phyloP scores from a whole-genome alignment of 257 asterid species.

The Lycium ferocissimum region DNA sequence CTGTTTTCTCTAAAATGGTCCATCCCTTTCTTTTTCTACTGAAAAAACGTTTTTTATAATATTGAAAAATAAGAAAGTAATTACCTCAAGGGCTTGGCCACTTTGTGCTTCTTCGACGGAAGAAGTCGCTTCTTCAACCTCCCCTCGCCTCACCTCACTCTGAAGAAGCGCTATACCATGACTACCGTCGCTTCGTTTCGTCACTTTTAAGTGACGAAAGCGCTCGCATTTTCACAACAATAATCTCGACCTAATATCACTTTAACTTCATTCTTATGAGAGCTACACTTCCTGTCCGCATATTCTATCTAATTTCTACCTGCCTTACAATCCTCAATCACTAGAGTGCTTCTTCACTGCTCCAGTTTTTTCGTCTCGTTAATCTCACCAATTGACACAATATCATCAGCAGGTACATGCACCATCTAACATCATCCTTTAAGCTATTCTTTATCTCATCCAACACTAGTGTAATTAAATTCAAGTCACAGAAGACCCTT shows the following conservation, averaged over 20 bases:
- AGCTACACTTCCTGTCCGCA: not conserved
- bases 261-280: not conserved
- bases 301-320: not conserved
- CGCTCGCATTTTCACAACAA: too few relatives aligned
- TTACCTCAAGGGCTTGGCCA: not conserved
- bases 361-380: not conserved
- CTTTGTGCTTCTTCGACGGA: not conserved
- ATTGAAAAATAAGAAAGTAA: not conserved
- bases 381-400: constrained; percentile 6
- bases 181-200: too few relatives aligned
- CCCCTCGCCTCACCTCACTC: not conserved
- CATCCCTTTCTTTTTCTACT: too few relatives aligned
- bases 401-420: constrained; percentile 4
- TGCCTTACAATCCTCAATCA: not conserved
- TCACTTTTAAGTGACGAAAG: not conserved
- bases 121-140: not conserved
- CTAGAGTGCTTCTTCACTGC: not conserved
- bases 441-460: not conserved
- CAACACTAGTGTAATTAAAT: not conserved
- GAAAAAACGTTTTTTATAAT: too few relatives aligned
- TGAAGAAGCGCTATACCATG: too few relatives aligned
- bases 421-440: not conserved
- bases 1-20: too few relatives aligned
- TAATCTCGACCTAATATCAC: not conserved
- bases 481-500: not conserved